Conservation (phyloP, 2,329 filamentous ascomycete genomes). For the Epichloe typhina region DNA sequence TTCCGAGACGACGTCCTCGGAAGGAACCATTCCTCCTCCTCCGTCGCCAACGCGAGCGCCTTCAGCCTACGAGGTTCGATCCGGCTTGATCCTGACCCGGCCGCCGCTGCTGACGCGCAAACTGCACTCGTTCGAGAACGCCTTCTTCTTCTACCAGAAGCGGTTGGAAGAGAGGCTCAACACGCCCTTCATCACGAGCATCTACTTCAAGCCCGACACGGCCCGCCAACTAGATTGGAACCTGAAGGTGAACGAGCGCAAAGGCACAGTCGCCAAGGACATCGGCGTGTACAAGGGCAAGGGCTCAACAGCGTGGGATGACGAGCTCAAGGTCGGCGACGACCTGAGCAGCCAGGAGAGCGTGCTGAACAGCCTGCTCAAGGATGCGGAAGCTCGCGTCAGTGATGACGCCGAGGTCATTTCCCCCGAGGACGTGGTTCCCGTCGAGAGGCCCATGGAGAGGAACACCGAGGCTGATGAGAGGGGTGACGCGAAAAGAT, state of each 20-base stretch:
- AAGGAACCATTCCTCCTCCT: constrained; percentile 9
- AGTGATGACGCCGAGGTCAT: constrained; percentile 48
- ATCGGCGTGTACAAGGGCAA: constrained; percentile 71
- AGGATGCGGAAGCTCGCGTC: constrained; percentile 57
- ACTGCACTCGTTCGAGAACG: constrained; percentile 76
- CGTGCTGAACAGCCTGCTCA: constrained; percentile 55
- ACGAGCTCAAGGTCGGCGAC: constrained; percentile 72
- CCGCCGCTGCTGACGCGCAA: constrained; percentile 76
- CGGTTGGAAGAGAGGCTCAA: constrained; percentile 86
- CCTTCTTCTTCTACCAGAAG: constrained; percentile 95
- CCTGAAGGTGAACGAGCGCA: constrained; percentile 63
- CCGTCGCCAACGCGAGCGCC: constrained; percentile 5
- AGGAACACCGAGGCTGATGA: constrained; percentile 68
- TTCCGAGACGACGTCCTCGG: constrained; percentile 8
- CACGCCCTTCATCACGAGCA: constrained; percentile 75
- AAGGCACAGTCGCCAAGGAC: constrained; percentile 64
- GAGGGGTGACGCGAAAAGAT: constrained; percentile 57
- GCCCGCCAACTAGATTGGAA: constrained; percentile 81
- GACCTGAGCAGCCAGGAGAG: constrained; percentile 48
- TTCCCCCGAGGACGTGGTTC: constrained; percentile 44
- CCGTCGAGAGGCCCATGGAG: constrained; percentile 55
- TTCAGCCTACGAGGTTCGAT: constrained; percentile 35
- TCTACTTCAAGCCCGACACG: constrained; percentile 91
- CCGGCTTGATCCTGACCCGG: constrained; percentile 73
- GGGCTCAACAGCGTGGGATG: constrained; percentile 67